Evolutionary conservation across 257 asterid genomes (phyloP), one percentile per base, ranked within the genome.

Genomic region (Nicotiana undulata): DNA sequence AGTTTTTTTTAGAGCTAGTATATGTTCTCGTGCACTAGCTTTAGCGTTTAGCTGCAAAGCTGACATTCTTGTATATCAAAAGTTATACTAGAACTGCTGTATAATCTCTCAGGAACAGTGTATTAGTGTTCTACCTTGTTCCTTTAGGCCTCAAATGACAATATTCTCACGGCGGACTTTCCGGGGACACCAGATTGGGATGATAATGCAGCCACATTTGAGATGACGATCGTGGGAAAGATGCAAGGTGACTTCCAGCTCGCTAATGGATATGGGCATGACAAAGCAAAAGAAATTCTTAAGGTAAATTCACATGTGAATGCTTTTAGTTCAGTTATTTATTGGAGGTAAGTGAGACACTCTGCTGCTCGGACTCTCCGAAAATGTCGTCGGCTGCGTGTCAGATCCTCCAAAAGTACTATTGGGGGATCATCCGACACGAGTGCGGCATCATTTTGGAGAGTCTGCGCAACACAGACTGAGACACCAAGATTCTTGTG

Each of bases 161-260:
- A 90, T 87, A 87, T 87, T 86, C 91, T 94, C 86, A 93, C 92
- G 77, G 97, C 97, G 12, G 94, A 93, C 91, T 93, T 92, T 87
- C 87, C 74, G 81, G 94, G 91, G 83, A 86, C 83, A 7, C 96
- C 94, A 4, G 92, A 91, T 61, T 94, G 98, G 98, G 96, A 93
- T 82, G 93, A 91, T 82, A 94, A 93, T 90, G 87, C 92, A 22
- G 97, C 98, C 2, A 92, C 97, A 55, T 94, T 93, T 82, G 82
- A 86, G 77, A 83, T 93, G 88, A 88, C 72, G 78, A 89, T 90
- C 9, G 77, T 79, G 8, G 85, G 91, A 20, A 90, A 72, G 86
- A 77, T 93, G 67, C 98, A 94, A 51, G 98, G 98, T 58, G 97
- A 94, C 79, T 94, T 88, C 79, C 98, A 94, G 89, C 92, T 94